Conservation (phyloP, 139 green algal species). For the Chlorella sp. region DNA sequence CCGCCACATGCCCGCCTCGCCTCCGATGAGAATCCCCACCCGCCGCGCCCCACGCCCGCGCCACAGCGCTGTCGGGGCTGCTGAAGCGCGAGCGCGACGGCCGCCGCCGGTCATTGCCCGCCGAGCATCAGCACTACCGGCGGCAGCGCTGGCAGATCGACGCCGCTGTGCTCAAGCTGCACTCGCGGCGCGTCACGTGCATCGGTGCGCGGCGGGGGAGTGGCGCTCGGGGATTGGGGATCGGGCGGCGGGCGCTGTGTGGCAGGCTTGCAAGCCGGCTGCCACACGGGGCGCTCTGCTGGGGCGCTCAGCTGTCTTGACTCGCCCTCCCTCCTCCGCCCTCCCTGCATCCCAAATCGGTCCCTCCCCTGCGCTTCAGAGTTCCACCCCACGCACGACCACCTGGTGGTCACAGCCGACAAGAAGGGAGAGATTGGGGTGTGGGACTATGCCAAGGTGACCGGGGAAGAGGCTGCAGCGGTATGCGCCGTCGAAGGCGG, state of each 20-base stretch:
- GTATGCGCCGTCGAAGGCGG: neutral
- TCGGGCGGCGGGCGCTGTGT: too few species aligned
- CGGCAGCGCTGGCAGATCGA: slow-evolving; percentile 68
- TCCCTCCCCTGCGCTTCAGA: too few species aligned
- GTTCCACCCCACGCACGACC: slow-evolving; percentile 37
- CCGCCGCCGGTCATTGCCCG: slow-evolving; percentile 2
- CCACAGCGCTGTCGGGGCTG: slow-evolving; percentile 32
- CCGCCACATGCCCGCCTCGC: too few species aligned
- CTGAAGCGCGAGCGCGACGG: slow-evolving; percentile 43
- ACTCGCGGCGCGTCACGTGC: slow-evolving; percentile 66
- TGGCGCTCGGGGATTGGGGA: too few species aligned
- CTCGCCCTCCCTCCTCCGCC: too few species aligned
- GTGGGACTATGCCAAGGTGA: slow-evolving; percentile 81
- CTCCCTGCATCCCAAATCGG: too few species aligned
- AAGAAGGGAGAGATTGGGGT: slow-evolving; percentile 84
- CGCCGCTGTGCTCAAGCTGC: slow-evolving; percentile 82
- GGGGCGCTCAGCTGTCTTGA: too few species aligned
- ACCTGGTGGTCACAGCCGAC: slow-evolving; percentile 75
- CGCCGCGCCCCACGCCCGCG: too few species aligned
- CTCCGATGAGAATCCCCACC: too few species aligned
- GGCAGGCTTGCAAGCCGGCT: too few species aligned
- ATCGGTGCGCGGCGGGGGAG: slow-evolving; percentile 30
- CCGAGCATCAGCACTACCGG: too few species aligned
- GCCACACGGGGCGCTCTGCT: too few species aligned
- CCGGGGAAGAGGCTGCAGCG: neutral